phyloP scores from a whole-genome alignment of 352 stramenopile species.

The Peronospora belbahrii region DNA sequence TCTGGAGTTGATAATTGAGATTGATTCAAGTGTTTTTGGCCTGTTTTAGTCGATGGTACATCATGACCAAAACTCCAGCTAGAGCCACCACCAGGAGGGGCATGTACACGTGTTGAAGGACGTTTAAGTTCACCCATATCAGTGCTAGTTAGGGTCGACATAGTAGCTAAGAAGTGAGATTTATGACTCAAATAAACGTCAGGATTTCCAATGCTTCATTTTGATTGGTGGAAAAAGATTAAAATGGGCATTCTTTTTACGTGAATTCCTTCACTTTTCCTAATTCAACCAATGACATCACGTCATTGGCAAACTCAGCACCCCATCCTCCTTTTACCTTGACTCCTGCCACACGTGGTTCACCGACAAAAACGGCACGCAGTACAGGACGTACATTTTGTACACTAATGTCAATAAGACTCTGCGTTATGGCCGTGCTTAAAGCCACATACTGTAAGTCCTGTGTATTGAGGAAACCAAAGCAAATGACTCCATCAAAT shows the following conservation, averaged over 20 bases:
- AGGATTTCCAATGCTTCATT: too few relatives aligned
- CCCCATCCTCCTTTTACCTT: constrained; percentile 74
- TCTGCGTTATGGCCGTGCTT: constrained; percentile 53
- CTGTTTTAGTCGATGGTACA: constrained; percentile 5
- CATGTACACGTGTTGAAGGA: constrained; percentile 69
- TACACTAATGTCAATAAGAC: constrained; percentile 80
- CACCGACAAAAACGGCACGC: constrained; percentile 66
- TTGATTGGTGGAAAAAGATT: constrained; percentile 12
- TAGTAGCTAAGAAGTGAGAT: constrained; percentile 4
- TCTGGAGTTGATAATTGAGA: constrained; percentile 1
- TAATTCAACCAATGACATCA: constrained; percentile 57
- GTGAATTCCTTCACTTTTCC: constrained; percentile 52
- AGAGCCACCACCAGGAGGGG: constrained; percentile 64
- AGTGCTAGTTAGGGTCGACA: constrained; percentile 80
- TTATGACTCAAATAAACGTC: neutral
- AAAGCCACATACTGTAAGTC: constrained; percentile 55
- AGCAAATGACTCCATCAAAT: constrained; percentile 74
- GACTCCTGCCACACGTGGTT: constrained; percentile 65
- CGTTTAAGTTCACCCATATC: constrained; percentile 81
- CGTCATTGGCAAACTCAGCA: constrained; percentile 49
- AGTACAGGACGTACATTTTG: constrained; percentile 73
- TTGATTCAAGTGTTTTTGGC: constrained; percentile 20
- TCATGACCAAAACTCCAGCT: constrained; percentile 67
- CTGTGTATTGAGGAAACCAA: constrained; percentile 66
- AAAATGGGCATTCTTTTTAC: constrained; percentile 5